These are phyloP conservation scores for Mycena albidolilacea DNA, from an alignment of 768 basidiomycete species.

Conservation along the genomic window DNA sequence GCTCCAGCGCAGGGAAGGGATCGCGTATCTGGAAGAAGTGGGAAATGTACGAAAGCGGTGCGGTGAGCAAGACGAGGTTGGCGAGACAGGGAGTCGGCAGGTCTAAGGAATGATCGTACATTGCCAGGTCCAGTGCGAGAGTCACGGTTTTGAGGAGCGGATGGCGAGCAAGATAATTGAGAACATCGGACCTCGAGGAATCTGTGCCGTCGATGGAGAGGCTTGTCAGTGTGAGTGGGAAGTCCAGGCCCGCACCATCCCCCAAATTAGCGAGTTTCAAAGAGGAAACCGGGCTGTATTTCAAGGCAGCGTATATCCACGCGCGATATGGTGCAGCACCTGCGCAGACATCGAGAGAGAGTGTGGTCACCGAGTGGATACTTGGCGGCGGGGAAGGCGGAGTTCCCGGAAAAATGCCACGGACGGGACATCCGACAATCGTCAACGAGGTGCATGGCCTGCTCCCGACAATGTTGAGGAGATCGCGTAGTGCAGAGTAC, in stretches of 20 bases:
- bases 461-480: not conserved
- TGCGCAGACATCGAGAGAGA: not conserved
- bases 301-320: slow-evolving; percentile 2
- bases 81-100: not conserved
- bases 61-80: not conserved
- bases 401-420: too few relatives aligned
- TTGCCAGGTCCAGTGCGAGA: not conserved
- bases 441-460: slow-evolving; percentile 15
- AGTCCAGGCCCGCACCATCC: not conserved
- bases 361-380: not conserved
- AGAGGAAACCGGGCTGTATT: not conserved
- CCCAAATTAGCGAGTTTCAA: not conserved
- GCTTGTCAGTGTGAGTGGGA: not conserved
- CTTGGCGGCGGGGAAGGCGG: not conserved
- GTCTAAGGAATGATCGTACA: too few relatives aligned
- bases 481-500: slow-evolving; percentile 11
- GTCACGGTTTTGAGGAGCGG: not conserved
- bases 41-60: slow-evolving; percentile 1
- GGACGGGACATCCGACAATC: not conserved
- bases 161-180: not conserved
- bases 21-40: not conserved
- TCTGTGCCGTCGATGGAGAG: slow-evolving; percentile 1
- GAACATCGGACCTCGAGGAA: not conserved
- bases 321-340: not conserved
- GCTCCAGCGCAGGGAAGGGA: not conserved